These are phyloP conservation scores for Cryptococcus amylolentus DNA, from an alignment of 1,284 basidiomycete species.

Conservation along the genomic window DNA sequence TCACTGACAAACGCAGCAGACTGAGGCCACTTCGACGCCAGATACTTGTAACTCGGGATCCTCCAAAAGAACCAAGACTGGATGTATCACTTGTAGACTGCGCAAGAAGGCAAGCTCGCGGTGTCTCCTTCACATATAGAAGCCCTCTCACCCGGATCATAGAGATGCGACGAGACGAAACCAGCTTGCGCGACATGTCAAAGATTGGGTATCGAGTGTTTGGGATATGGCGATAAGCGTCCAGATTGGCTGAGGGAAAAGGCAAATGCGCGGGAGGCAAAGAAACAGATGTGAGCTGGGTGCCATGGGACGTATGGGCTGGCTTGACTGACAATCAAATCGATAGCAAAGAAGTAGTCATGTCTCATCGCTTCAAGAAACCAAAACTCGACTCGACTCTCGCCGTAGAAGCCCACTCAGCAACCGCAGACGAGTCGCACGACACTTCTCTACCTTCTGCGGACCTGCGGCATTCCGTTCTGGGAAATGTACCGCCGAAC, in stretches of 20 bases:
- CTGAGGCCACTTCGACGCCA: no score
- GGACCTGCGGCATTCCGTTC: no score
- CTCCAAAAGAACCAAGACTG: conserved; percentile 12
- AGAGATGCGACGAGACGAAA: conserved; percentile 18
- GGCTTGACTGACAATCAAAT: not conserved
- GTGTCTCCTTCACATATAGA: no score
- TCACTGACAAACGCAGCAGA: no score
- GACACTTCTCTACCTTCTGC: no score
- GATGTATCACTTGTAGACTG: conserved; percentile 20
- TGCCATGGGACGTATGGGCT: no score
- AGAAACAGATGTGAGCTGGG: conserved; percentile 12
- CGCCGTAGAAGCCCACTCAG: no score
- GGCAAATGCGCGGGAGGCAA: conserved; percentile 13
- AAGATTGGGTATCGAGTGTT: conserved; percentile 17
- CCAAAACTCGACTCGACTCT: not conserved
- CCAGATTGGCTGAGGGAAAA: conserved; percentile 19
- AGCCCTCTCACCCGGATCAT: no score
- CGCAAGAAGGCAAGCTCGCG: conserved; percentile 9
- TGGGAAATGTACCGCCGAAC: no score
- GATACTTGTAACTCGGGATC: not conserved
- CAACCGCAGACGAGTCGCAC: no score
- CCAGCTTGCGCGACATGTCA: conserved; percentile 16
- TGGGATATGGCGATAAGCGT: conserved; percentile 21
- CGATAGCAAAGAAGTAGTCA: not conserved
- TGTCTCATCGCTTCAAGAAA: not conserved